These are phyloP conservation scores for Mucor velutinosus DNA, from an alignment of 371 early-diverging fungal genomes.

Conservation along the genomic window DNA sequence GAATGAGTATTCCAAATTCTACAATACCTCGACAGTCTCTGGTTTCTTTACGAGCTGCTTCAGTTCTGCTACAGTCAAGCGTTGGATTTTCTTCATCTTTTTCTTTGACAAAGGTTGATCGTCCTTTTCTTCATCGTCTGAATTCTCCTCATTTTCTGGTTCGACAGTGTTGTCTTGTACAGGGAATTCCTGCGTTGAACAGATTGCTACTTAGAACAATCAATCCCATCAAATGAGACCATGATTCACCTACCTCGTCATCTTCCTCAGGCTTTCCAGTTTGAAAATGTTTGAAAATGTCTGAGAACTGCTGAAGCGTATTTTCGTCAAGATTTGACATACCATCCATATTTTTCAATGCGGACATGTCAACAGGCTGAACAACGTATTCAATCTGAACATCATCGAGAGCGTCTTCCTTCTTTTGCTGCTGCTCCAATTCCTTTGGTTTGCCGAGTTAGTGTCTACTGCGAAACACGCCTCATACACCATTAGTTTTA, in stretches of 20 bases:
- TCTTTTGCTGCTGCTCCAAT: conserved; percentile 14
- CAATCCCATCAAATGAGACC: not conserved
- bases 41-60: conserved; percentile 91
- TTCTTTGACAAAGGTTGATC: not conserved
- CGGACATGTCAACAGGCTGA: conserved; percentile 38
- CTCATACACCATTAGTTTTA: not conserved
- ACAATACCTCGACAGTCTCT: conserved; percentile 89
- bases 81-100: conserved; percentile 25
- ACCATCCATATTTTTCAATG: conserved; percentile 37
- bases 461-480: not conserved
- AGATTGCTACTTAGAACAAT: not conserved
- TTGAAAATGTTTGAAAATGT: conserved; percentile 50
- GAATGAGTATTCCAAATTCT: not conserved
- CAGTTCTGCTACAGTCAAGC: conserved; percentile 84
- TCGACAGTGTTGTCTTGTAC: conserved; percentile 53
- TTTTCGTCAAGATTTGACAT: conserved; percentile 37
- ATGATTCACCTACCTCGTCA: conserved; percentile 30
- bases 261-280: conserved; percentile 31
- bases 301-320: conserved; percentile 40
- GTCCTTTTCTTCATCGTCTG: conserved; percentile 12
- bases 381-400: conserved; percentile 54
- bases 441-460: conserved; percentile 10
- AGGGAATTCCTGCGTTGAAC: conserved; percentile 27
- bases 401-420: conserved; percentile 33
- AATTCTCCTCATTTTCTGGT: conserved; percentile 41